Conservation (phyloP, 169 alveolate species). For the Plasmodium knowlesi region DNA sequence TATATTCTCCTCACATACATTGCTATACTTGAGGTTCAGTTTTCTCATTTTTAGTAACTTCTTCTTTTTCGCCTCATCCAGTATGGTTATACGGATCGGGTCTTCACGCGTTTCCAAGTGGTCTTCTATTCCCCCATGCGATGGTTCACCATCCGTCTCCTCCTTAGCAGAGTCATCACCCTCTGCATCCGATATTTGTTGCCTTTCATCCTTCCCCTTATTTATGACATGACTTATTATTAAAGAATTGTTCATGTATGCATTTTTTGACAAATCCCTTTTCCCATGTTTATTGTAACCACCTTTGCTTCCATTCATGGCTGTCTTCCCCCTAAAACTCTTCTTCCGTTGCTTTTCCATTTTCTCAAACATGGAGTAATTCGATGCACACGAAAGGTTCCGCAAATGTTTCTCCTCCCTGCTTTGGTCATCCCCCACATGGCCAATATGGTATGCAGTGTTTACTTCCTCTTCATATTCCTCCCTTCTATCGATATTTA, state of each 20-base stretch:
- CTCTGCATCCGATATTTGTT: neutral
- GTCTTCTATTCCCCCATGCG: neutral
- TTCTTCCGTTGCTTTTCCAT: constrained; percentile 41
- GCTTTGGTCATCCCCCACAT: neutral
- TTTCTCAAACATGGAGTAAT: constrained; percentile 45
- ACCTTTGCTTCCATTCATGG: neutral
- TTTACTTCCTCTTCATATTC: constrained; percentile 4
- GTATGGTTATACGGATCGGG: neutral
- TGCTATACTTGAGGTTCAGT: constrained; percentile 31
- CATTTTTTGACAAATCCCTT: constrained; percentile 1
- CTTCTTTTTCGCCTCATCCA: constrained; percentile 20
- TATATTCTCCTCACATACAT: constrained; percentile 10
- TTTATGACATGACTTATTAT: constrained; percentile 30
- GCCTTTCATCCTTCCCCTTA: constrained; percentile 6
- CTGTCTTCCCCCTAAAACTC: constrained; percentile 10
- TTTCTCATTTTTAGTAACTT: constrained; percentile 35
- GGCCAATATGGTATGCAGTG: neutral
- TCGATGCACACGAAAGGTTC: neutral
- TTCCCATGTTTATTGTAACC: constrained; percentile 23
- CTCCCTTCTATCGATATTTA: neutral
- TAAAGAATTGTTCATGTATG: constrained; percentile 32
- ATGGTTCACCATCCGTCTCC: neutral
- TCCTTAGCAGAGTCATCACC: neutral
- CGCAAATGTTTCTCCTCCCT: neutral
- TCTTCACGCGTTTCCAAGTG: neutral